Evolutionary conservation across 768 basidiomycete species (phyloP).

Genomic region (Hirschioporus abietinus): DNA sequence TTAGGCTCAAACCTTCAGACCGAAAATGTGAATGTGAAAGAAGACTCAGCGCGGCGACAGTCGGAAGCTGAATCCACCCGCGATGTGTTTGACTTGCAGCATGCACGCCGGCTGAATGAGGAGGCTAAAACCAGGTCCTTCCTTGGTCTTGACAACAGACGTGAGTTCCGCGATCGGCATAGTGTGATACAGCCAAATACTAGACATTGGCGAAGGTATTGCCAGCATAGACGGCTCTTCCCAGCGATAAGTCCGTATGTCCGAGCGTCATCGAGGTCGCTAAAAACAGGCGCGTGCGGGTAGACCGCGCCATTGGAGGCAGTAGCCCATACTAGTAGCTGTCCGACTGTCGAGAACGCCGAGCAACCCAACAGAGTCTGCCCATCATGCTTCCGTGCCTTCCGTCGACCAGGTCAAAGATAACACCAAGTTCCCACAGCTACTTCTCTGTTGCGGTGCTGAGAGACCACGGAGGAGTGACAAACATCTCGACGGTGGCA

Average conservation of each 20-base stretch:
- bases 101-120: not conserved
- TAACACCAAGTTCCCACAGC: not conserved
- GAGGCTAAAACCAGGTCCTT: not conserved
- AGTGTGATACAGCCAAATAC: not conserved
- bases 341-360: not conserved
- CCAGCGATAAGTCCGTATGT: not conserved
- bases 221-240: not conserved
- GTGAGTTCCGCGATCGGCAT: not conserved
- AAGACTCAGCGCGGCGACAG: not conserved
- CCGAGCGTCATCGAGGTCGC: not conserved
- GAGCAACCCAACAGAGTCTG: not conserved
- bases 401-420: not conserved
- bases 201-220: not conserved
- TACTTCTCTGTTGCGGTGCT: not conserved
- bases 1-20: not conserved
- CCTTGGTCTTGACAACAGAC: not conserved
- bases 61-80: not conserved
- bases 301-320: not conserved
- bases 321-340: not conserved
- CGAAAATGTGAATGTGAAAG: not conserved
- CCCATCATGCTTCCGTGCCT: not conserved
- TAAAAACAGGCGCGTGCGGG: not conserved
- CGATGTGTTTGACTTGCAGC: not conserved
- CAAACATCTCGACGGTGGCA: not conserved
- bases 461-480: not conserved